A percentile compares a stretch with the other conserved stretches of the same genome.
These are phyloP conservation scores for Trichoderma virens DNA, from an alignment of 495 filamentous ascomycete genomes.

Conservation along the genomic window DNA sequence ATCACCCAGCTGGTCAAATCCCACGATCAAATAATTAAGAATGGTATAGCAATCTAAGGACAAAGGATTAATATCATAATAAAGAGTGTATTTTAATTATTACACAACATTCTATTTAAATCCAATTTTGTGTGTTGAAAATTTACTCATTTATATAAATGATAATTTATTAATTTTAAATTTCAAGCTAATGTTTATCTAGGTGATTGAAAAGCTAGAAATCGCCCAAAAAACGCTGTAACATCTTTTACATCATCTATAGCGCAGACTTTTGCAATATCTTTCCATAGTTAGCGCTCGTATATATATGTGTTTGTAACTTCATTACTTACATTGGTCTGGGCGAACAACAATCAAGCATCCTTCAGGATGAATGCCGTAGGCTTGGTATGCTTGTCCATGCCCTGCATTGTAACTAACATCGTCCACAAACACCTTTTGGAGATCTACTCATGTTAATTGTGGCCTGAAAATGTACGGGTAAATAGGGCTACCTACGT, in stretches of 20 bases:
- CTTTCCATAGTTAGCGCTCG: background rate
- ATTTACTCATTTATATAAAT: no score
- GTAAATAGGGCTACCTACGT: background rate
- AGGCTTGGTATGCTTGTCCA: conserved; percentile 54
- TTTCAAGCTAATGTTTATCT: no score
- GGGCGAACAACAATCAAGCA: conserved; percentile 58
- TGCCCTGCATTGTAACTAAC: conserved; percentile 58
- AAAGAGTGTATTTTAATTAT: no score
- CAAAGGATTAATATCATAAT: no score
- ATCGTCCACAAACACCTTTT: conserved; percentile 61
- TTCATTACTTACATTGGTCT: conserved; percentile 52
- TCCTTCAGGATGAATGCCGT: conserved; percentile 45
- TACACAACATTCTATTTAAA: no score
- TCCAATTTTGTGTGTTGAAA: no score
- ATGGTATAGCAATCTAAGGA: no score
- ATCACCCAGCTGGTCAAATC: no score
- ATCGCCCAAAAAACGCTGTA: background rate
- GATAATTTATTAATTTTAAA: no score
- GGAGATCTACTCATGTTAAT: conserved; percentile 35
- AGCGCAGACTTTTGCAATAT: background rate
- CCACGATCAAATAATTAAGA: no score
- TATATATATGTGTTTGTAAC: background rate
- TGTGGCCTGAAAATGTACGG: no score
- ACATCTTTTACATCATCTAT: background rate
- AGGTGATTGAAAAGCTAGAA: background rate